These are phyloP conservation scores for Usnea hakonensis DNA, from an alignment of 495 filamentous ascomycete species.

Conservation along the genomic window DNA sequence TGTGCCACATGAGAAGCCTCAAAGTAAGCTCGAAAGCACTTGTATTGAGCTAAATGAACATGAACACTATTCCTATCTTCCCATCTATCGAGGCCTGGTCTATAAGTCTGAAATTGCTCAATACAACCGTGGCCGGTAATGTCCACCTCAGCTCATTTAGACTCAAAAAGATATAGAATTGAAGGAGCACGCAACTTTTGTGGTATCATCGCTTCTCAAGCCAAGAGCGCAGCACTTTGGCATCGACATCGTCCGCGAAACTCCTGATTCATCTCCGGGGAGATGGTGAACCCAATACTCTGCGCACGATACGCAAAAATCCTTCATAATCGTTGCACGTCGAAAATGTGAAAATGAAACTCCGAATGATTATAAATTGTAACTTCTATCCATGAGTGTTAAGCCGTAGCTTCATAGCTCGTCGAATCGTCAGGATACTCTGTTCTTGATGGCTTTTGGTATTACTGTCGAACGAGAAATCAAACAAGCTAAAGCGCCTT, in stretches of 20 bases:
- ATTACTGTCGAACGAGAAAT: background rate
- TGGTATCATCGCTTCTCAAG: conserved; percentile 19
- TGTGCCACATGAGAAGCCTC: background rate
- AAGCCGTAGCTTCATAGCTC: conserved; percentile 18
- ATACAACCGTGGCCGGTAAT: background rate
- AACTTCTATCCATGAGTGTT: conserved; percentile 4
- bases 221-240: background rate
- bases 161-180: background rate
- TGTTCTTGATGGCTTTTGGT: background rate
- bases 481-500: background rate
- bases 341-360: background rate
- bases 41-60: background rate
- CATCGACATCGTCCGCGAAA: conserved; percentile 4
- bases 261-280: background rate
- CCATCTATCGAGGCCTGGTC: background rate
- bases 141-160: background rate
- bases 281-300: background rate
- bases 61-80: background rate
- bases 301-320: background rate
- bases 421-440: conserved; percentile 1
- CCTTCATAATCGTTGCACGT: background rate
- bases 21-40: background rate
- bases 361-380: conserved; percentile 6
- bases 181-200: conserved; percentile 14
- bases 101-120: background rate